Evolutionary conservation across 2,329 filamentous ascomycete genomes (phyloP), one percentile per base, ranked within the genome.

Genomic region (Arachnopeziza araneosa): DNA sequence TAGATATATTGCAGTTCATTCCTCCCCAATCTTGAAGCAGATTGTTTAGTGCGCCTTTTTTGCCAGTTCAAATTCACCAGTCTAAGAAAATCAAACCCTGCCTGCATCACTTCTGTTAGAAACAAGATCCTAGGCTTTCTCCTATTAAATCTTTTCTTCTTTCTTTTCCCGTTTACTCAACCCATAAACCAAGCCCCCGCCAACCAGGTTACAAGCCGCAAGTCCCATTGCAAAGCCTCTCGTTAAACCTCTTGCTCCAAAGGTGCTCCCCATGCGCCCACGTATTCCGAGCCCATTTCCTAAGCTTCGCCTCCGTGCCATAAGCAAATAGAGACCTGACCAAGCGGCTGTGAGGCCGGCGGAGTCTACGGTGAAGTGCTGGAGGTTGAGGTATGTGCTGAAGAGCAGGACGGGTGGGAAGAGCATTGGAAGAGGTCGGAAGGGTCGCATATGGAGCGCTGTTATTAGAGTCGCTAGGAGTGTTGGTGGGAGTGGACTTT

Each of bases 351-450:
- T 84, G 5, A 87, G 77, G 6, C 86, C 86, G 0, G 85, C 86
- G 22, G 79, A 79, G 68, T 89, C 87, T 54, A 81, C 81, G 69
- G 83, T 82, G 75, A 82, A 87, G 61, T 80, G 79, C 63, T 80
- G 79, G 30, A 89, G 69, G 70, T 88, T 89, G 52, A 88, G 75
- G 69, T 89, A 89, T 60, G 82, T 83, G 56, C 81, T 82, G 75
- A 88, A 86, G 60, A 89, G 78, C 2, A 89, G 78, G 59, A 87
- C 75, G 1, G 86, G 85, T 4, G 86, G 82, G 70, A 89, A 89
- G 64, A 86, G 73, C 80, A 89, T 85, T 3, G 86, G 86, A 0
- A 89, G 76, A 7, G 78, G 70, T 70, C 86, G 85, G 72, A 87
- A 84, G 8, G 87, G 86, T n/a, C 84, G 83, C 51, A 82, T 77